Evolutionary conservation across 305 asterid genomes (phyloP).

Genomic region (Andrographis paniculata): DNA sequence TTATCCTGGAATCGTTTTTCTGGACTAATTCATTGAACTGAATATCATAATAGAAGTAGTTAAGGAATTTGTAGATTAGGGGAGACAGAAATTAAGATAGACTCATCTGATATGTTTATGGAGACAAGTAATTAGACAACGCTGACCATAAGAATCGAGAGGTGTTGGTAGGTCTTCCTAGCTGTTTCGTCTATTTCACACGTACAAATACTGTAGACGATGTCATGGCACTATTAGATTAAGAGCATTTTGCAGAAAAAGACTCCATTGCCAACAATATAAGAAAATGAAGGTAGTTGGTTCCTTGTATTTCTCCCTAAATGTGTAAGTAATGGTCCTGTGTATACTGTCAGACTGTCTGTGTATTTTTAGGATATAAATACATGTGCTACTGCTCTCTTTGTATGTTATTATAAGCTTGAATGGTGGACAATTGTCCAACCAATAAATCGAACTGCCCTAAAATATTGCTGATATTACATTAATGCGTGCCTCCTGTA

Average conservation of each 20-base stretch:
- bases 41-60: neutral
- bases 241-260: slow-evolving; percentile 16
- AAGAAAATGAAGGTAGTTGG: slow-evolving; percentile 14
- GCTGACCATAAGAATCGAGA: neutral
- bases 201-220: slow-evolving; percentile 2
- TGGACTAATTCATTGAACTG: neutral
- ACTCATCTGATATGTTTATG: neutral
- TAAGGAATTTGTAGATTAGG: neutral
- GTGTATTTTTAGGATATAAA: slow-evolving; percentile 11
- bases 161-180: neutral
- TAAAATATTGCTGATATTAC: too few species aligned
- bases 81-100: slow-evolving; percentile 1
- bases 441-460: slow-evolving; percentile 1
- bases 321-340: slow-evolving; percentile 7
- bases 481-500: too few species aligned
- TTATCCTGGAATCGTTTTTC: neutral
- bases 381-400: slow-evolving; percentile 7
- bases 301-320: slow-evolving; percentile 20
- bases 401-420: neutral
- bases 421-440: slow-evolving; percentile 1
- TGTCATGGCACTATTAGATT: slow-evolving; percentile 9
- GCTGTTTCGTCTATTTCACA: neutral
- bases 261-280: neutral
- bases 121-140: neutral
- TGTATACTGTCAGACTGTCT: slow-evolving; percentile 5